Conservation (phyloP, 1,284 basidiomycete genomes). For the Singerocomus inundabilis region DNA sequence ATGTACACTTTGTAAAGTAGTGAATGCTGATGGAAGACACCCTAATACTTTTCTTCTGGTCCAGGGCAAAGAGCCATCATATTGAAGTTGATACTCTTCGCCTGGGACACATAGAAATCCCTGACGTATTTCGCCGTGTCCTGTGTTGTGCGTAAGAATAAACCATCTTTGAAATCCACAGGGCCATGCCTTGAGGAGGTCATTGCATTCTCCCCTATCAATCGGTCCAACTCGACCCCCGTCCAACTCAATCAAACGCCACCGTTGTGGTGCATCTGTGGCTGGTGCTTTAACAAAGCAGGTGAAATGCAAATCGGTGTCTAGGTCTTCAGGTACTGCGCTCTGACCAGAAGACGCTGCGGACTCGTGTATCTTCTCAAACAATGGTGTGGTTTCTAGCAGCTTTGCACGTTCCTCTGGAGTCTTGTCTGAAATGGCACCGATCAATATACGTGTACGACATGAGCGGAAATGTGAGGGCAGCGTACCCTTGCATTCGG, state of each 20-base stretch:
- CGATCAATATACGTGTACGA: constrained; percentile 8
- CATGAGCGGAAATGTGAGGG: not conserved
- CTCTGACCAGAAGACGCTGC: constrained; percentile 72
- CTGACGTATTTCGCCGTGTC: constrained; percentile 70
- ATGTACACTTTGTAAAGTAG: constrained; percentile 15
- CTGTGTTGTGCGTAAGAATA: constrained; percentile 35
- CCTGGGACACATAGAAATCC: constrained; percentile 57
- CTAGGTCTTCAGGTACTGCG: constrained; percentile 47
- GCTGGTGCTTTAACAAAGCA: constrained; percentile 74
- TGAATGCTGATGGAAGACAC: not conserved
- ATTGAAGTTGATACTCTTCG: constrained; percentile 58
- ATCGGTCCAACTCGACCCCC: constrained; percentile 74
- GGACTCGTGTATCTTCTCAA: constrained; percentile 71
- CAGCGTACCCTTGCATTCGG: constrained; percentile 54
- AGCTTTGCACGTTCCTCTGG: constrained; percentile 72
- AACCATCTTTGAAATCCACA: not conserved
- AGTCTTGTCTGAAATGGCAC: constrained; percentile 52
- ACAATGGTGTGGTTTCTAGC: constrained; percentile 73
- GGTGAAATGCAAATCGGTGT: constrained; percentile 82
- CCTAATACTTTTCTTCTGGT: constrained; percentile 10
- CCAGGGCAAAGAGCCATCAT: constrained; percentile 45
- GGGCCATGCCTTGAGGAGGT: constrained; percentile 58
- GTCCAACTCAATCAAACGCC: constrained; percentile 78
- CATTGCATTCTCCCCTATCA: constrained; percentile 66
- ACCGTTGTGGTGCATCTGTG: constrained; percentile 25